phyloP scores from a whole-genome alignment of 2,329 filamentous ascomycete species.

The Cephalotrichum gorgonifer region DNA sequence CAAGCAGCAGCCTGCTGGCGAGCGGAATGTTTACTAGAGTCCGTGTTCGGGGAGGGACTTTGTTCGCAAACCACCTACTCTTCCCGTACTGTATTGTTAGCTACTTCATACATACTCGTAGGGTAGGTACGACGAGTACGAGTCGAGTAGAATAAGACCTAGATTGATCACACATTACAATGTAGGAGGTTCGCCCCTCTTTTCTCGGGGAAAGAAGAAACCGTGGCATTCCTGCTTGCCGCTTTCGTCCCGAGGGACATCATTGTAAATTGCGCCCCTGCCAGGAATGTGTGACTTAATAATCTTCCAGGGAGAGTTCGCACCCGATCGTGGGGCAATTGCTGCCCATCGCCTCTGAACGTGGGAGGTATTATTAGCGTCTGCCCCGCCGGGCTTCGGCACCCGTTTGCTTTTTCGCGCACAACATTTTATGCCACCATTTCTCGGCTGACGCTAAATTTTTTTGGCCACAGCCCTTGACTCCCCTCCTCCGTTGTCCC shows the following conservation, averaged over 20 bases:
- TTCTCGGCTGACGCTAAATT: too few relatives aligned
- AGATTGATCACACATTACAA: too few relatives aligned
- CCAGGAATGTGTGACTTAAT: background rate
- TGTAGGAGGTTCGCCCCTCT: too few relatives aligned
- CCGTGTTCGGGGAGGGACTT: too few relatives aligned
- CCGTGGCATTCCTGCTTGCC: background rate
- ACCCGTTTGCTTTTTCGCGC: background rate
- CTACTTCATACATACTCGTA: too few relatives aligned
- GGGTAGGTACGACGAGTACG: too few relatives aligned
- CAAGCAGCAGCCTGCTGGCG: too few relatives aligned
- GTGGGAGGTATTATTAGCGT: too few relatives aligned
- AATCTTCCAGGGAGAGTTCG: background rate
- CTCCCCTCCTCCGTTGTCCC: background rate
- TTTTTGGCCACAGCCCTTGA: background rate
- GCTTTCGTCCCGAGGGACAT: background rate
- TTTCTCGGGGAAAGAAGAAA: background rate
- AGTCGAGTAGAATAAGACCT: background rate
- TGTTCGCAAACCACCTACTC: too few relatives aligned
- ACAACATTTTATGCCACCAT: background rate
- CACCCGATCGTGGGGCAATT: background rate
- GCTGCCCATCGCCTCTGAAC: background rate
- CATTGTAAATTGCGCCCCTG: too few relatives aligned
- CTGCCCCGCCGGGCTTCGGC: background rate
- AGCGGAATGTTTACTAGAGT: too few relatives aligned
- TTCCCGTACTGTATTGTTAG: too few relatives aligned